Evolutionary conservation across 2,329 filamentous ascomycete species (phyloP).

Genomic region (Colletotrichum sp.): DNA sequence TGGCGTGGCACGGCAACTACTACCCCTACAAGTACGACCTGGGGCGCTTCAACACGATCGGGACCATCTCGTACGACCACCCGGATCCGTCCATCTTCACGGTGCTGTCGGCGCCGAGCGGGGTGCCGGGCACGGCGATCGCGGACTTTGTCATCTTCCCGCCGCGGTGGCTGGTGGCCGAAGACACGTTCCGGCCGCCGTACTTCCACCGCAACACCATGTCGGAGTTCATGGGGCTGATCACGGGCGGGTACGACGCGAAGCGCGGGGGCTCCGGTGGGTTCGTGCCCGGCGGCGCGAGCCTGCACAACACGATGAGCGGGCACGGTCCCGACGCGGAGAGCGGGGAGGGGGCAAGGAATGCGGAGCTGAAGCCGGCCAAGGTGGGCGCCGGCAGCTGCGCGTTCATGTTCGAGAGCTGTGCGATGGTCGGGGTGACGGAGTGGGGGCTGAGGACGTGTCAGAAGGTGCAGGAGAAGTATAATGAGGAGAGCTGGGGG

Average conservation of each 20-base stretch:
- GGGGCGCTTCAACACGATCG: slow-evolving; percentile 77
- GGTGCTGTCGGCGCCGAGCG: slow-evolving; percentile 68
- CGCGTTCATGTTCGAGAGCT: slow-evolving; percentile 74
- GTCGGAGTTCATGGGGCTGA: slow-evolving; percentile 69
- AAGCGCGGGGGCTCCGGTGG: slow-evolving; percentile 58
- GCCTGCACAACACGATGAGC: slow-evolving; percentile 74
- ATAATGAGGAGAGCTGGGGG: slow-evolving; percentile 84
- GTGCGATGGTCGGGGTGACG: slow-evolving; percentile 73
- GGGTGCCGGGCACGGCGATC: slow-evolving; percentile 65
- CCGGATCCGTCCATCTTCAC: slow-evolving; percentile 82
- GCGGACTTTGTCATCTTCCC: slow-evolving; percentile 78
- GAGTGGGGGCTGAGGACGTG: slow-evolving; percentile 71
- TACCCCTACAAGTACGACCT: slow-evolving; percentile 85
- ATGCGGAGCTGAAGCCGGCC: slow-evolving; percentile 56
- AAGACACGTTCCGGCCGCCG: slow-evolving; percentile 73
- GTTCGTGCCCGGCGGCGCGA: slow-evolving; percentile 65
- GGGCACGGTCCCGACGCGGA: slow-evolving; percentile 67
- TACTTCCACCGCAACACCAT: slow-evolving; percentile 77
- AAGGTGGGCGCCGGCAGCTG: slow-evolving; percentile 67
- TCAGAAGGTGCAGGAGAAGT: slow-evolving; percentile 65
- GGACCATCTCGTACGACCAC: slow-evolving; percentile 76
- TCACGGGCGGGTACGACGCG: slow-evolving; percentile 66
- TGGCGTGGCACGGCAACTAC: slow-evolving; percentile 82
- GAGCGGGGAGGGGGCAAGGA: slow-evolving; percentile 61
- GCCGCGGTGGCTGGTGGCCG: slow-evolving; percentile 72